A percentile compares a stretch with the other conserved stretches of the same genome.
Conservation (phyloP, 495 filamentous ascomycete species). For the Saxophila tyrrhenica region DNA sequence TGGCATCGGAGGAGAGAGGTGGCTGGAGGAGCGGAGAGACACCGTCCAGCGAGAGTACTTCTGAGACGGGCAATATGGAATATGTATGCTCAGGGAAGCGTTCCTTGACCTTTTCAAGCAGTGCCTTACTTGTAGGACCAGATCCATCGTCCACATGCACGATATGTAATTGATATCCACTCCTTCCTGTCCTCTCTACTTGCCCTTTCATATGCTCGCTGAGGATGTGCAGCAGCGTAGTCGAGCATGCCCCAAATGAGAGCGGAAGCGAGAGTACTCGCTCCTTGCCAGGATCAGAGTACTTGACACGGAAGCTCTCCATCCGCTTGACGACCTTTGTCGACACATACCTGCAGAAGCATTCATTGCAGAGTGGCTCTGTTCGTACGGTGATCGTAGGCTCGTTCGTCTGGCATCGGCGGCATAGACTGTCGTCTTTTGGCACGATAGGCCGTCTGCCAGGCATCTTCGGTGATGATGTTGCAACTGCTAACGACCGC, state of each 20-base stretch:
- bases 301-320: conserved; percentile 45
- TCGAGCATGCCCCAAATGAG: conserved; percentile 74
- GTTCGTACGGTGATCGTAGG: conserved; percentile 25
- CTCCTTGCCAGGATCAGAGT: conserved; percentile 28
- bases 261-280: conserved; percentile 61
- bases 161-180: conserved; percentile 55
- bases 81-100: conserved; percentile 52
- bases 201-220: conserved; percentile 53
- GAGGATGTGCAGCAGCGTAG: conserved; percentile 65
- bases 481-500: no score
- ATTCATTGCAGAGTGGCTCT: conserved; percentile 46
- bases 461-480: conserved; percentile 10
- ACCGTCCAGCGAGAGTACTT: conserved; percentile 33
- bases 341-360: conserved; percentile 63
- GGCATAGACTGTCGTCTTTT: conserved; percentile 16
- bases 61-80: conserved; percentile 43
- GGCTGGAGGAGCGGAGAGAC: background rate
- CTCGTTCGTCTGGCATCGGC: conserved; percentile 21
- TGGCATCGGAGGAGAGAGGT: no score
- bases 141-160: conserved; percentile 40
- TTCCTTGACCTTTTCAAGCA: conserved; percentile 23
- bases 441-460: conserved; percentile 2
- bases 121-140: background rate
- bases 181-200: conserved; percentile 40
- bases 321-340: conserved; percentile 72